Conservation (phyloP, 163 green algal species). For the Chloromonas sp. region DNA sequence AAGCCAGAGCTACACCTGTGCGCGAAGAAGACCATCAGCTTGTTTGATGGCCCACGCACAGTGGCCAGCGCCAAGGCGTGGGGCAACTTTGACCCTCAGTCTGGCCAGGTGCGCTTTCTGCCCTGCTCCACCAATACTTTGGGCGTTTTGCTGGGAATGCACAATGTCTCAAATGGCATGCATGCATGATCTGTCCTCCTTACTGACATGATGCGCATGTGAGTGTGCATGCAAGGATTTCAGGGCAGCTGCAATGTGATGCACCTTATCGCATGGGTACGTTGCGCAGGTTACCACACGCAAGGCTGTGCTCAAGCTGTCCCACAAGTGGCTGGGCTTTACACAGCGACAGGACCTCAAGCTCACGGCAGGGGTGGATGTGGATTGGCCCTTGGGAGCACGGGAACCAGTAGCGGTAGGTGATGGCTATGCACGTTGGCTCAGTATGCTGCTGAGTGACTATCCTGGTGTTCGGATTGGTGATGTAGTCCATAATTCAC, state of each 20-base stretch:
- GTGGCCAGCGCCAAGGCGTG: conserved; percentile 5
- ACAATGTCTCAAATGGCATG: no score
- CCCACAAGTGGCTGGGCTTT: conserved; percentile 16
- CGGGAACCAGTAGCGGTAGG: conserved; percentile 2
- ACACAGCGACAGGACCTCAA: conserved; percentile 14
- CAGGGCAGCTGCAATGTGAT: no score
- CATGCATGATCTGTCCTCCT: no score
- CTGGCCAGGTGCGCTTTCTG: background rate
- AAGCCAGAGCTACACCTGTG: conserved; percentile 2
- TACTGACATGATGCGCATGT: no score
- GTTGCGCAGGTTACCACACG: conserved; percentile 2
- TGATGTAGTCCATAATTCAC: background rate
- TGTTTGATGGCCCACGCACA: conserved; percentile 9
- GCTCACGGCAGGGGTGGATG: conserved; percentile 7
- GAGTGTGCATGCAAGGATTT: no score
- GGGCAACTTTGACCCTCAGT: conserved; percentile 8
- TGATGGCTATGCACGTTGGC: background rate
- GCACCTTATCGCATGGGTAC: no score
- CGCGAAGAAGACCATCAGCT: conserved; percentile 4
- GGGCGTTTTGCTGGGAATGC: background rate
- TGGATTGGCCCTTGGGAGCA: background rate
- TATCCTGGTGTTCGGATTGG: no score
- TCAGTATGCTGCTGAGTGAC: no score
- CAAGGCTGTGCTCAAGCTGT: conserved; percentile 4
- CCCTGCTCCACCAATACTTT: background rate